Evolutionary conservation across 805 yeast species (phyloP).

Genomic region (Saturnispora gosingensis): DNA sequence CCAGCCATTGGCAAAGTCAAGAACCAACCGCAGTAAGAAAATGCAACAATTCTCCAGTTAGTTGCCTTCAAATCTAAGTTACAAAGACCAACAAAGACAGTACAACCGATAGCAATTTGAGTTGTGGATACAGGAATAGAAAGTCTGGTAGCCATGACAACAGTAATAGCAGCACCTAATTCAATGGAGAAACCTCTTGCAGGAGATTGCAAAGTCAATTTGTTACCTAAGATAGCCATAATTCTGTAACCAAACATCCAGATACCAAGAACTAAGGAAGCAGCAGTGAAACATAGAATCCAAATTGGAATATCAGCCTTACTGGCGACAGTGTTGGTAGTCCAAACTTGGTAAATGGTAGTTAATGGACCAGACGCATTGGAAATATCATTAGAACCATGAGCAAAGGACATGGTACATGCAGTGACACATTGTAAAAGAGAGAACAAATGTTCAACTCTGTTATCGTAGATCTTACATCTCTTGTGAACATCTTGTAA

Average conservation of each 20-base stretch:
- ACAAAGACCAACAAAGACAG: constrained; percentile 67
- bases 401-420: constrained; percentile 73
- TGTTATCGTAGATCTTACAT: constrained; percentile 62
- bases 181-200: constrained; percentile 71
- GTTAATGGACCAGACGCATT: constrained; percentile 73
- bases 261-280: constrained; percentile 53
- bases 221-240: constrained; percentile 65
- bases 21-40: constrained; percentile 68
- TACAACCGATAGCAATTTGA: constrained; percentile 71
- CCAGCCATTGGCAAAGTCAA: constrained; percentile 70
- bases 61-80: constrained; percentile 53
- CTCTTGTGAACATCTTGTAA: constrained; percentile 42
- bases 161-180: constrained; percentile 69
- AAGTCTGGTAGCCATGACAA: constrained; percentile 66
- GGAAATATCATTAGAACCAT: constrained; percentile 73
- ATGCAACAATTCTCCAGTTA: constrained; percentile 69
- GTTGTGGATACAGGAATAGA: constrained; percentile 70
- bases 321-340: constrained; percentile 33
- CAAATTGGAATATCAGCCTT: constrained; percentile 61
- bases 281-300: constrained; percentile 63
- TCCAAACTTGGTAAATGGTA: constrained; percentile 56
- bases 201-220: constrained; percentile 66
- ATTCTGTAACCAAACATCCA: constrained; percentile 65
- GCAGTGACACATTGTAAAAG: constrained; percentile 66
- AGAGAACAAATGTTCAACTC: constrained; percentile 59